Evolutionary conservation across 208 protist species (phyloP), one percentile per base, ranked within the genome.

Genomic region (Crithidia bombi): DNA sequence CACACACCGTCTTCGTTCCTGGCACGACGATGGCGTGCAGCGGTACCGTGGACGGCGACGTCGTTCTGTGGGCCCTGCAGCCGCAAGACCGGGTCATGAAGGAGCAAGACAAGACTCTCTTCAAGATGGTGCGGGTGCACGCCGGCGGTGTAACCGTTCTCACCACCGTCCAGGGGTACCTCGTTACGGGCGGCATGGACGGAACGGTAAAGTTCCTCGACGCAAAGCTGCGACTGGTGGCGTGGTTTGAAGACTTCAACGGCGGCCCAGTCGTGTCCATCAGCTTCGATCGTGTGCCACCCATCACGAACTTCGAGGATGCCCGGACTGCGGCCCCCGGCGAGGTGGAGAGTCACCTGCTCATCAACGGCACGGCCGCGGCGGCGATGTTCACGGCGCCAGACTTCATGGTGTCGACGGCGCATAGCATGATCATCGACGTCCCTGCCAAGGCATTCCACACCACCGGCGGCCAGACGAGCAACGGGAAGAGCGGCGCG

Each of bases 191-290:
- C 30, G 95, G 95, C 54, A 86, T 93, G 63, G 96, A 98, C 67
- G 96, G 96, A n/a, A 82, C 90, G 64, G 93, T 99, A 19, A 89
- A 93, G 57, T 98, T 99, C 63, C 94, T 98, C 39, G 97, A 99
- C 72, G 67, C 85, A 17, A 94, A 98, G 73, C 85, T 99, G 36
- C 79, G 96, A 10, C 73, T 98, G 19, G 88, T 97, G 15, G 94
- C 93, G 50, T 99, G 97, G 97, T 98, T 98, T 69, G 97, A 99
- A 63, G 94, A 98, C 52, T 81, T 98, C 25, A 94, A 96, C 69
- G 88, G 81, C 38, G 96, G 96, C 2, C 90, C 96, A 2, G 89
- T 98, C 57, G 92, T 91, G 46, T 98, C 92, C 41, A 75, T 98
- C 62, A 97, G 94, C 65, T 97, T 98, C 65, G 91, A 96, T 59